phyloP scores from a whole-genome alignment of 2,329 filamentous ascomycete species.

The Tolypocladium amazonense region DNA sequence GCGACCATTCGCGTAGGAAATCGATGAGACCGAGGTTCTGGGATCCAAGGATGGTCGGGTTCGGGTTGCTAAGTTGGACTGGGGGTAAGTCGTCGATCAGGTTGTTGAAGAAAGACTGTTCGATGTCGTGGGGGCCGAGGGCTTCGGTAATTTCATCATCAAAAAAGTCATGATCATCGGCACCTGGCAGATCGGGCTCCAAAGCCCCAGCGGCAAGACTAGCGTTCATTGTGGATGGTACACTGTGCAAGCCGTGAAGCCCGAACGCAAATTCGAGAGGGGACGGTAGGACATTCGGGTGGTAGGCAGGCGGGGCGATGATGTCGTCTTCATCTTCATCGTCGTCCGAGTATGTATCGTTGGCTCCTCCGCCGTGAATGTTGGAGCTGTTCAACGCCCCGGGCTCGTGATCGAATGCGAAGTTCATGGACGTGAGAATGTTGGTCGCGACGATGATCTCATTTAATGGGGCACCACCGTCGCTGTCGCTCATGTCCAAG shows the following conservation, averaged over 20 bases:
- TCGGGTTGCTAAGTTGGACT: constrained; percentile 19
- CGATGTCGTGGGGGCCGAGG: neutral
- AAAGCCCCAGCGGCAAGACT: neutral
- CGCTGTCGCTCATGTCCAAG: constrained; percentile 23
- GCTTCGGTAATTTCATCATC: neutral
- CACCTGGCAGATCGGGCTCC: neutral
- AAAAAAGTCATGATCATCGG: neutral
- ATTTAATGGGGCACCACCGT: constrained; percentile 19
- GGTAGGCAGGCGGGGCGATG: neutral
- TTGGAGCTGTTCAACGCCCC: neutral
- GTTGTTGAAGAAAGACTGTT: neutral
- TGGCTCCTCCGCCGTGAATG: neutral
- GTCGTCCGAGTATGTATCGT: neutral
- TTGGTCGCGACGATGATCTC: neutral
- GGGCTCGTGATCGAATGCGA: constrained; percentile 2
- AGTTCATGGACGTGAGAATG: neutral
- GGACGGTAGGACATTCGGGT: neutral
- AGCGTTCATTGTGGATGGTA: neutral
- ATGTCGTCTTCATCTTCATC: neutral
- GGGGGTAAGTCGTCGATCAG: constrained; percentile 4
- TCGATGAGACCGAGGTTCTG: constrained; percentile 38
- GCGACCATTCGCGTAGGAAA: constrained; percentile 41
- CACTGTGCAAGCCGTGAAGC: neutral
- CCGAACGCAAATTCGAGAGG: neutral
- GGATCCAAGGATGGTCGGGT: constrained; percentile 29